Conservation (phyloP, 2,329 filamentous ascomycete species). For the Aspergillus sp. region DNA sequence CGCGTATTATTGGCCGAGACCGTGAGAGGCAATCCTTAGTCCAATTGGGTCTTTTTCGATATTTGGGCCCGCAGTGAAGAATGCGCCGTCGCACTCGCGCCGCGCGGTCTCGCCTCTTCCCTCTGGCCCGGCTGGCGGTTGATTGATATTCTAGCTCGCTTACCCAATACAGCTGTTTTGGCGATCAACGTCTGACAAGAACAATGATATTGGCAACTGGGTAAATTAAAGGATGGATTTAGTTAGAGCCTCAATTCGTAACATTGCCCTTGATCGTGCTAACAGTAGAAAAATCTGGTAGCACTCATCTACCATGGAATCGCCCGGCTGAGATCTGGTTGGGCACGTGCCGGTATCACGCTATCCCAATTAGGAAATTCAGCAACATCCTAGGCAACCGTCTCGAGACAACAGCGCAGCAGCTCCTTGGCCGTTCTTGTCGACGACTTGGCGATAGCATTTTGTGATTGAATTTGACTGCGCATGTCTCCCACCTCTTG, state of each 20-base stretch:
- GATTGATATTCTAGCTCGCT: not conserved
- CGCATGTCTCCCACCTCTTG: not conserved
- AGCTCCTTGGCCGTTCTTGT: conserved; percentile 4
- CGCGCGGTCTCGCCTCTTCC: not conserved
- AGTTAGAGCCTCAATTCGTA: not conserved
- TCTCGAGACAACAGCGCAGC: not conserved
- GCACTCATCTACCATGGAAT: not conserved
- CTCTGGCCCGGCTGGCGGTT: not conserved
- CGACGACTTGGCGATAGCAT: not conserved
- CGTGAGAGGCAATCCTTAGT: too few species aligned
- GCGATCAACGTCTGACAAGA: not conserved
- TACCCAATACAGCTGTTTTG: not conserved
- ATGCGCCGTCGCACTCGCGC: too few species aligned
- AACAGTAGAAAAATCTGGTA: not conserved
- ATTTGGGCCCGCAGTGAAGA: too few species aligned
- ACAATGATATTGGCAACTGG: not conserved
- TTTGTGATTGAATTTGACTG: not conserved
- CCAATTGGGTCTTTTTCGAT: too few species aligned
- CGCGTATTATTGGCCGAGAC: too few species aligned
- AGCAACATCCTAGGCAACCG: conserved; percentile 5
- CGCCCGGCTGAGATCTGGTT: not conserved
- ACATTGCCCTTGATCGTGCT: not conserved
- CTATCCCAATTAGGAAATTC: conserved; percentile 8
- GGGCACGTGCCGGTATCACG: conserved; percentile 4
- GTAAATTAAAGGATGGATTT: not conserved